A percentile compares a stretch with the other conserved stretches of the same genome.
These are phyloP conservation scores for Tulasnella sp. DNA, from an alignment of 768 basidiomycete genomes.

Conservation along the genomic window DNA sequence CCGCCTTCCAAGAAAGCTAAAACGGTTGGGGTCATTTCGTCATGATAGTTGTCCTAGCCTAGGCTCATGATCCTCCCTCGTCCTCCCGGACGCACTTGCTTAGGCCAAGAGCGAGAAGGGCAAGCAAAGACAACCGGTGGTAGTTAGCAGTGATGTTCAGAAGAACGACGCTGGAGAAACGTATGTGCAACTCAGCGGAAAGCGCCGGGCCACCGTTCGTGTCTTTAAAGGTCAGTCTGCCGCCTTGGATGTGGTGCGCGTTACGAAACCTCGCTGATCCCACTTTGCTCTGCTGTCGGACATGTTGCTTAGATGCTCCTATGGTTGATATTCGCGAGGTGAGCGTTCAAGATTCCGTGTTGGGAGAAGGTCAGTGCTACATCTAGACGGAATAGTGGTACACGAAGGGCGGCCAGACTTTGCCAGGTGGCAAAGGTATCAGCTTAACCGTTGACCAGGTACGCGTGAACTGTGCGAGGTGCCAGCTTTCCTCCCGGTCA, in stretches of 20 bases:
- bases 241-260: neutral
- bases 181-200: neutral
- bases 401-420: neutral
- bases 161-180: neutral
- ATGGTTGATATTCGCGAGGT: constrained; percentile 11
- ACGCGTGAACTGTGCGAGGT: neutral
- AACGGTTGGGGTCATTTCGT: neutral
- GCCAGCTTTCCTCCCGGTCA: neutral
- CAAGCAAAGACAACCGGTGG: neutral
- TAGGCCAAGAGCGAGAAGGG: neutral
- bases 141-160: neutral
- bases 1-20: constrained; percentile 1
- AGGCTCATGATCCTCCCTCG: neutral
- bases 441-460: constrained; percentile 5
- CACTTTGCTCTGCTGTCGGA: neutral
- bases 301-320: neutral
- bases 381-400: neutral
- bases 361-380: neutral
- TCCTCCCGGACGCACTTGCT: neutral
- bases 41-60: no score
- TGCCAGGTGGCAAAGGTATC: constrained; percentile 5
- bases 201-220: constrained; percentile 1
- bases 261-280: neutral
- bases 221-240: neutral
- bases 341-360: neutral